These are phyloP conservation scores for Solanum corneliomulleri DNA, from an alignment of 257 asterid genomes.

Conservation along the genomic window DNA sequence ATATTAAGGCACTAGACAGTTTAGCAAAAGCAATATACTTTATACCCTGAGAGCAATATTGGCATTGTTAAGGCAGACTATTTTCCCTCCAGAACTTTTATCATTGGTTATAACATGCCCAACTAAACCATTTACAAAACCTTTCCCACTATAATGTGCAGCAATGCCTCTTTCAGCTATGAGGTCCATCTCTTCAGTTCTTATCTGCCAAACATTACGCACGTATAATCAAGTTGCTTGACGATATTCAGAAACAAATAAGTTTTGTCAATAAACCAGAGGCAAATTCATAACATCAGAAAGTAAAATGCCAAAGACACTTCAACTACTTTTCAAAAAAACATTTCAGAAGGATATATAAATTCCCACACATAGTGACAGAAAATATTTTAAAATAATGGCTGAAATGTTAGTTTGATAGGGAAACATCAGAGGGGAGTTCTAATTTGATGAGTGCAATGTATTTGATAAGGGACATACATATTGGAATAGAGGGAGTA, in stretches of 20 bases:
- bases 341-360: neutral
- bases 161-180: slow-evolving; percentile 96
- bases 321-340: neutral
- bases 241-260: neutral
- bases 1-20: neutral
- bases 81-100: slow-evolving; percentile 45
- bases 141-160: slow-evolving; percentile 87
- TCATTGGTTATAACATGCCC: slow-evolving; percentile 52
- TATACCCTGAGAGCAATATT: slow-evolving; percentile 83
- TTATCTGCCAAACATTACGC: slow-evolving; percentile 38
- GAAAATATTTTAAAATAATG: neutral
- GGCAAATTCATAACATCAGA: neutral
- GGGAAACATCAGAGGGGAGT: neutral
- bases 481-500: neutral
- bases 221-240: neutral
- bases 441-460: neutral
- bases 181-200: slow-evolving; percentile 93
- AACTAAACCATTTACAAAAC: slow-evolving; percentile 68
- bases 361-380: neutral
- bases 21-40: slow-evolving; percentile 6
- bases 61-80: slow-evolving; percentile 78
- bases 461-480: neutral
- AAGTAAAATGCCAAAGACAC: neutral
- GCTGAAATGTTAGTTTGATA: neutral
- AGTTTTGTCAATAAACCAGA: neutral